Base-by-base conservation (phyloP, 495 filamentous ascomycete genomes). In the Aspergillus diversus region DNA sequence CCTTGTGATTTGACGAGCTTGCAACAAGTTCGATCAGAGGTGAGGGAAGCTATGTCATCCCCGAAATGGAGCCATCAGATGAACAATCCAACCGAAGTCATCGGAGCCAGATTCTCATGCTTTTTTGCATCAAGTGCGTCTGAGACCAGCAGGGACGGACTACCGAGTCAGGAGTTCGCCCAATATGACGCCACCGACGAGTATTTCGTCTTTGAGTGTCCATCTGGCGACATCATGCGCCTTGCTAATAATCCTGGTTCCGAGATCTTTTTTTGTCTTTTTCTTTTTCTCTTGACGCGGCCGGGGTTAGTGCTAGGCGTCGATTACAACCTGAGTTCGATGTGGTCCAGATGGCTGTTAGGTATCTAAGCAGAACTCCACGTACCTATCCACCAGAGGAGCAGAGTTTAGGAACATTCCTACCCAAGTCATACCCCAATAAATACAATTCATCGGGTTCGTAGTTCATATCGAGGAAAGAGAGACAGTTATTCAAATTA, bases 141-240 rank as follows among this genome's bases (percentile, higher is more conserved):
- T 34, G 51, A 54, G 31, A 34, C 17, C 8, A 43, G 4, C 39
- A 43, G 39, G 39, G 4, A 43, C n/a, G 48, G 11, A 49, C 33
- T 37, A 16, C 27, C 17, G 21, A 49, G 31, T 54, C 51, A 46
- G 37, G 52, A 39, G 15, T 35, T 37, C 12, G 32, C 33, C 49
- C 31, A 32, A 57, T 35, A 59, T 64, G 57, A 64, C 63, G 63
- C 57, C 57, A 64, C 57, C 53, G 17, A 34, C n/a, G 57, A 35
- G 16, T 17, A 31, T 39, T 63, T 54, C 55, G 37, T 54, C 55
- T 46, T 59, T 35, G n/a, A 7, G 9, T 59, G 48, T 63, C 33
- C 57, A 60, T 60, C 57, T 56, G 52, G 57, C 34, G 53, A 49
- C 35, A 55, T 65, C 63, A 65, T 61, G 58, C 58, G 63, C 63